Conservation (phyloP, 208 protist species). For the Trypanosoma avium region DNA sequence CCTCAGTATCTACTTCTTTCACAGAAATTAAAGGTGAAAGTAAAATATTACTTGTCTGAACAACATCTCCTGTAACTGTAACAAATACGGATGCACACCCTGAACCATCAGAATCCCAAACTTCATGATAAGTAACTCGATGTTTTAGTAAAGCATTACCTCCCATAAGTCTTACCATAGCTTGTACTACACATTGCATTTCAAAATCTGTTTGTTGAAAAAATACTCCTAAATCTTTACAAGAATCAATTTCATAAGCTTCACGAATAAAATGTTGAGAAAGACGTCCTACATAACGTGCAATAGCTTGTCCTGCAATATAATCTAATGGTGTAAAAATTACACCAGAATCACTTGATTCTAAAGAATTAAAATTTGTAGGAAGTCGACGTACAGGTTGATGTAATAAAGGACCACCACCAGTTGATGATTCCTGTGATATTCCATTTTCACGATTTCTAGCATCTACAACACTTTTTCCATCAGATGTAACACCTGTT, state of each 20-base stretch:
- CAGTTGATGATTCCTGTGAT: conserved; percentile 12
- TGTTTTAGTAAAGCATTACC: conserved; percentile 89
- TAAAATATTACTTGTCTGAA: conserved; percentile 39
- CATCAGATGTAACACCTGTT: conserved; percentile 7
- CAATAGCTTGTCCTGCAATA: conserved; percentile 75
- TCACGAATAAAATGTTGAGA: conserved; percentile 93
- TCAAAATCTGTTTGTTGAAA: conserved; percentile 79
- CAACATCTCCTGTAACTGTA: conserved; percentile 89
- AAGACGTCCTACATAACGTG: conserved; percentile 83
- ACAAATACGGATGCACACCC: conserved; percentile 73
- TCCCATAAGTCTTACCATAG: conserved; percentile 77
- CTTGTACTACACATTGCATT: conserved; percentile 70
- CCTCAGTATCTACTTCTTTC: neutral
- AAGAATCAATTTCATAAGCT: conserved; percentile 45
- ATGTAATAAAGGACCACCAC: conserved; percentile 31
- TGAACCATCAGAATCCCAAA: conserved; percentile 79
- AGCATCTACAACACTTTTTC: conserved; percentile 17
- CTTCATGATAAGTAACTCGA: conserved; percentile 80
- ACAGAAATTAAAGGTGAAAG: conserved; percentile 4
- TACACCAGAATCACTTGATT: conserved; percentile 38
- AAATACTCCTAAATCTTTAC: conserved; percentile 59
- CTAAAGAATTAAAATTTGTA: conserved; percentile 34
- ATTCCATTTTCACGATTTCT: neutral
- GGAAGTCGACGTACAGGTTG: conserved; percentile 38
- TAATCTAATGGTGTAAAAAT: conserved; percentile 81